Conservation (phyloP, 31 red algal genomes). For the Odonthalia washingtoniensis region DNA sequence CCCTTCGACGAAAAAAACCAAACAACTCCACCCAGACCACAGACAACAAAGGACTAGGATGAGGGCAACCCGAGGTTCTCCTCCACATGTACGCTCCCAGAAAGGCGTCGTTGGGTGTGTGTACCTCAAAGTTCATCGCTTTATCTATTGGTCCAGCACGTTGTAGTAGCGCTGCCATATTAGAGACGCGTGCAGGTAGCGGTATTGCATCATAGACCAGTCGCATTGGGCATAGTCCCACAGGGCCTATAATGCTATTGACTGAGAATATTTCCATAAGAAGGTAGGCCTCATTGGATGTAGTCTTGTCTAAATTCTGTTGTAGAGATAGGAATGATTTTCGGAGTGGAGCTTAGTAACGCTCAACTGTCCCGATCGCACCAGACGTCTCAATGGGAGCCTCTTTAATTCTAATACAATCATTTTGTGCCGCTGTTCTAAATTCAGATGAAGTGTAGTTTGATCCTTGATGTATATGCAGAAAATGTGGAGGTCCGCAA, state of each 20-base stretch:
- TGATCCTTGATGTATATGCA: constrained; percentile 18
- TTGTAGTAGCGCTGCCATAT: not conserved
- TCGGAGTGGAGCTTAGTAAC: constrained; percentile 8
- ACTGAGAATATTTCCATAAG: constrained; percentile 26
- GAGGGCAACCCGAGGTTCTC: too few relatives aligned
- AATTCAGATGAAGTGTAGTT: constrained; percentile 4
- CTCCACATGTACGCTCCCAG: too few relatives aligned
- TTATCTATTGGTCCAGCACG: constrained; percentile 11
- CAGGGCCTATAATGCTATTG: constrained; percentile 14
- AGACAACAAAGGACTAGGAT: too few relatives aligned
- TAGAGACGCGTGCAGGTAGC: not conserved
- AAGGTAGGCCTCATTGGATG: not conserved
- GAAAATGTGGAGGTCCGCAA: too few relatives aligned
- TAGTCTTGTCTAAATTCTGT: not conserved
- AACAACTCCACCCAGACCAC: too few relatives aligned
- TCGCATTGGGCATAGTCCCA: constrained; percentile 5
- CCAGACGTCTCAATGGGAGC: constrained; percentile 9
- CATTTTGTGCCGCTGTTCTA: not conserved
- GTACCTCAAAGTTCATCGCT: not conserved
- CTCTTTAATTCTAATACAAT: not conserved
- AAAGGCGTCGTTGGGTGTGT: too few relatives aligned
- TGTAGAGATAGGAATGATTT: not conserved
- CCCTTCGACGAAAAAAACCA: too few relatives aligned
- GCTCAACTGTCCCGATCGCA: constrained; percentile 33
- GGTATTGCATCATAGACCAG: constrained; percentile 3